A percentile compares a stretch with the other conserved stretches of the same genome.
phyloP scores from a whole-genome alignment of 2,329 filamentous ascomycete species.

The Monilinia laxa region DNA sequence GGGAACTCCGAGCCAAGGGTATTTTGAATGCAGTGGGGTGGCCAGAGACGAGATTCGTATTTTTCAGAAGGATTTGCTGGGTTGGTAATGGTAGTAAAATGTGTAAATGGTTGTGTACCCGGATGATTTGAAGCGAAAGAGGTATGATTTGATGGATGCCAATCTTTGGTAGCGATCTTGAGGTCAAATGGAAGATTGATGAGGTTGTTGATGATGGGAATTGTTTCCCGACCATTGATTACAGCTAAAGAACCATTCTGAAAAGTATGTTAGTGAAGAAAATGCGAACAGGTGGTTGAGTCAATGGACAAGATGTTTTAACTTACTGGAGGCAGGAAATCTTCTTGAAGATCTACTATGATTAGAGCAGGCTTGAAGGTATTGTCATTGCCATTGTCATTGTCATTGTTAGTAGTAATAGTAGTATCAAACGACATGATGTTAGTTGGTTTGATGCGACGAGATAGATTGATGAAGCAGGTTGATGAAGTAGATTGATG shows the following conservation, averaged over 20 bases:
- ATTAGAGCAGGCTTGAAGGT: slow-evolving; percentile 58
- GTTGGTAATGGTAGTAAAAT: slow-evolving; percentile 63
- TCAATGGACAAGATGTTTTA: background rate
- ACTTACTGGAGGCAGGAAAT: slow-evolving; percentile 87
- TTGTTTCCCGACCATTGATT: slow-evolving; percentile 67
- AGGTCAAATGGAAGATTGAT: slow-evolving; percentile 68
- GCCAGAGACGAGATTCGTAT: slow-evolving; percentile 77
- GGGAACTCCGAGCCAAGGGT: slow-evolving; percentile 72
- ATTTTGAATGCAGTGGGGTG: slow-evolving; percentile 79
- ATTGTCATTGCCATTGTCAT: background rate
- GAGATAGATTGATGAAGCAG: background rate
- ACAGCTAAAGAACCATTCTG: slow-evolving; percentile 86
- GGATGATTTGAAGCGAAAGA: slow-evolving; percentile 84
- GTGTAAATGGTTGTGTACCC: slow-evolving; percentile 65
- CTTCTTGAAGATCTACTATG: slow-evolving; percentile 87
- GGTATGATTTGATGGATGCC: slow-evolving; percentile 78
- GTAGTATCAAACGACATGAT: slow-evolving; percentile 13
- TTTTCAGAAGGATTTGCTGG: slow-evolving; percentile 61
- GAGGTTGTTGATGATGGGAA: slow-evolving; percentile 70
- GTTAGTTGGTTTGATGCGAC: background rate
- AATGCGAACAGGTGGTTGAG: background rate
- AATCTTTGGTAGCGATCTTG: slow-evolving; percentile 88
- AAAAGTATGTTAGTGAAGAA: background rate
- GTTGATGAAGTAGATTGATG: background rate
- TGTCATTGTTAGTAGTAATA: background rate